A percentile compares a stretch with the other conserved stretches of the same genome.
phyloP scores from a whole-genome alignment of 2,329 filamentous ascomycete species.

The Cryphonectria radicalis region DNA sequence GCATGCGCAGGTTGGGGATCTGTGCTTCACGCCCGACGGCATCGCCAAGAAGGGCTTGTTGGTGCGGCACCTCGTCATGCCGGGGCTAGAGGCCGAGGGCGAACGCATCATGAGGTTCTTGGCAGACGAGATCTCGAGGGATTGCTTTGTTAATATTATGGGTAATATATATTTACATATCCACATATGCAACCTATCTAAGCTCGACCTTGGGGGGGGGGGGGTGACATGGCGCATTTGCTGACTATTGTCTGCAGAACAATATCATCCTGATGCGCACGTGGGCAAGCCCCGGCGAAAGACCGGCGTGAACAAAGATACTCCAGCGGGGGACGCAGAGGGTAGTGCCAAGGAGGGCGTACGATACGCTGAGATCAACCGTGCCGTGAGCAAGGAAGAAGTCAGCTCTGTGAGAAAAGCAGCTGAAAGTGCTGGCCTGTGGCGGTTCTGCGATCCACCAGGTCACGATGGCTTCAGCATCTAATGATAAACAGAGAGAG shows the following conservation, averaged over 20 bases:
- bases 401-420: constrained; percentile 68
- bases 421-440: constrained; percentile 73
- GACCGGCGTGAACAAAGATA: constrained; percentile 39
- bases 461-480: constrained; percentile 56
- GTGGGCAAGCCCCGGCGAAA: constrained; percentile 68
- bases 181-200: background rate
- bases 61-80: constrained; percentile 84
- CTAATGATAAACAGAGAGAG: constrained; percentile 34
- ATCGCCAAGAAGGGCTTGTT: constrained; percentile 79
- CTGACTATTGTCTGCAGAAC: constrained; percentile 53
- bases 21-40: constrained; percentile 81
- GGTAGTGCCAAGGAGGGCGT: constrained; percentile 48
- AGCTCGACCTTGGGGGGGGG: background rate
- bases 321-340: constrained; percentile 36
- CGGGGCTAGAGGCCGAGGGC: constrained; percentile 75
- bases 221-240: too few relatives aligned
- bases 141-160: constrained; percentile 86
- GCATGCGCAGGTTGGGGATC: constrained; percentile 80
- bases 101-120: constrained; percentile 76
- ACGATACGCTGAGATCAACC: constrained; percentile 78
- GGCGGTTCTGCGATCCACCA: constrained; percentile 74
- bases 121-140: constrained; percentile 71
- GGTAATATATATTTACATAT: background rate
- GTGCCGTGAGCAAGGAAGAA: constrained; percentile 68
- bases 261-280: constrained; percentile 80